phyloP scores from a whole-genome alignment of 768 basidiomycete genomes.

The Lactifluus hygrophoroides region DNA sequence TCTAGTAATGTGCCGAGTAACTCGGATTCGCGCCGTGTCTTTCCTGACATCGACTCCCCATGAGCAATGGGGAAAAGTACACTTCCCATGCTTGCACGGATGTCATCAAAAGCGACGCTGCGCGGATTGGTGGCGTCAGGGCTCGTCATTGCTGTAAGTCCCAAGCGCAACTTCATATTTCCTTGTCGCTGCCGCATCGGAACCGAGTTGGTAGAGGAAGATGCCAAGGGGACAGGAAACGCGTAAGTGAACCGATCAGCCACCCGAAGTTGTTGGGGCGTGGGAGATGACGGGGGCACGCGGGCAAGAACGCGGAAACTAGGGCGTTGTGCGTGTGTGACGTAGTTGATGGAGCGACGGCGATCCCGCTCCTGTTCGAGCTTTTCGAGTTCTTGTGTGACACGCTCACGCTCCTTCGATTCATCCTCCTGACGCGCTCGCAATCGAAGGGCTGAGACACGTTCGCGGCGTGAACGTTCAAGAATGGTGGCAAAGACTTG shows the following conservation, averaged over 20 bases:
- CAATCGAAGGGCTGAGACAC: not conserved
- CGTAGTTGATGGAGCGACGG: not conserved
- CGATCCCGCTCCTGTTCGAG: conserved; percentile 10
- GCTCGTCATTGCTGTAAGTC: not conserved
- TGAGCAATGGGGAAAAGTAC: conserved; percentile 11
- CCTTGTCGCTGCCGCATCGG: conserved; percentile 5
- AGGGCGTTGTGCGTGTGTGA: not conserved
- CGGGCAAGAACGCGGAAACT: conserved; percentile 6
- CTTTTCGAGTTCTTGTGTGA: conserved; percentile 6
- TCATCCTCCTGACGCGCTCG: conserved; percentile 14
- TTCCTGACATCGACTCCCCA: not conserved
- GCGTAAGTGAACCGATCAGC: conserved; percentile 18
- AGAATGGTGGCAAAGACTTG: conserved; percentile 8
- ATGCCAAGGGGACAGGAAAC: conserved; percentile 8
- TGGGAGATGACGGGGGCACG: not conserved
- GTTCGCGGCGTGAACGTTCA: conserved; percentile 17
- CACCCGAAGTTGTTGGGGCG: not conserved
- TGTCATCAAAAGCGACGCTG: conserved; percentile 17
- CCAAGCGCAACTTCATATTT: conserved; percentile 1
- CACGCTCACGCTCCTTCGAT: not conserved
- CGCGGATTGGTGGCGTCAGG: conserved; percentile 6
- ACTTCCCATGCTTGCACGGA: conserved; percentile 15
- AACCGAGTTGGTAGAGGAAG: not conserved
- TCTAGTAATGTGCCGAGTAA: conserved; percentile 6
- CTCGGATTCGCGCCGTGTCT: conserved; percentile 14